Evolutionary conservation across 1,284 basidiomycete species (phyloP).

Genomic region (Fomitopsis schrenkii): DNA sequence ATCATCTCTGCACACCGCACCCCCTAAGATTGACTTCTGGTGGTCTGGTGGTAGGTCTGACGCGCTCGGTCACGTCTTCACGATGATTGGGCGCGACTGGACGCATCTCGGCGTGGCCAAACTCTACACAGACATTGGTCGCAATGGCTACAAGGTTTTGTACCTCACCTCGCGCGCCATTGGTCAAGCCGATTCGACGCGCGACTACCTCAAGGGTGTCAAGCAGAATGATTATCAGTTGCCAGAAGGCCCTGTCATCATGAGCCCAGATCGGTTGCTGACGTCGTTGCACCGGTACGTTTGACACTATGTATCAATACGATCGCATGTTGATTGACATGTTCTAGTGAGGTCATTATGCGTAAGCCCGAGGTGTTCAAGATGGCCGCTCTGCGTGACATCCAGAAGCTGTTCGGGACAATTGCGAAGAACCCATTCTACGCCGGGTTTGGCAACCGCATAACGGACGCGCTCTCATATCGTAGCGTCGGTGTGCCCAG

Average conservation of each 20-base stretch:
- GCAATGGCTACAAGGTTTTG: slow-evolving; percentile 98
- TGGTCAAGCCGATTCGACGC: slow-evolving; percentile 95
- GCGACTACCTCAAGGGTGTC: slow-evolving; percentile 94
- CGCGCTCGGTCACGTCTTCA: slow-evolving; percentile 95
- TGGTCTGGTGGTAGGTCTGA: slow-evolving; percentile 66
- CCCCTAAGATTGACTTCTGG: neutral
- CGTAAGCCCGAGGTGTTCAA: slow-evolving; percentile 99
- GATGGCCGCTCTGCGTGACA: slow-evolving; percentile 98
- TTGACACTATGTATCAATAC: neutral
- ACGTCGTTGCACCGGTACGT: slow-evolving; percentile 86
- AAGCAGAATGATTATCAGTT: slow-evolving; percentile 95
- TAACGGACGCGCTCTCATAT: slow-evolving; percentile 97
- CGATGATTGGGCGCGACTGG: slow-evolving; percentile 99
- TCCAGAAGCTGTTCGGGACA: slow-evolving; percentile 87
- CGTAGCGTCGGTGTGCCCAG: slow-evolving; percentile 94
- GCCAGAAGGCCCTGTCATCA: slow-evolving; percentile 97
- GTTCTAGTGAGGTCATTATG: slow-evolving; percentile 88
- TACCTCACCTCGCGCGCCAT: slow-evolving; percentile 98
- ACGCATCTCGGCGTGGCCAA: slow-evolving; percentile 98
- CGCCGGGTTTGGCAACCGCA: slow-evolving; percentile 97
- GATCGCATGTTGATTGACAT: neutral
- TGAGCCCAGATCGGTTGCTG: slow-evolving; percentile 97
- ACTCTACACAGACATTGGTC: slow-evolving; percentile 93
- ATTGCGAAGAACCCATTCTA: slow-evolving; percentile 82
- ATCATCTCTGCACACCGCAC: neutral